Evolutionary conservation across 2,329 filamentous ascomycete species (phyloP).

Genomic region (Alternaria angustiovoidea): DNA sequence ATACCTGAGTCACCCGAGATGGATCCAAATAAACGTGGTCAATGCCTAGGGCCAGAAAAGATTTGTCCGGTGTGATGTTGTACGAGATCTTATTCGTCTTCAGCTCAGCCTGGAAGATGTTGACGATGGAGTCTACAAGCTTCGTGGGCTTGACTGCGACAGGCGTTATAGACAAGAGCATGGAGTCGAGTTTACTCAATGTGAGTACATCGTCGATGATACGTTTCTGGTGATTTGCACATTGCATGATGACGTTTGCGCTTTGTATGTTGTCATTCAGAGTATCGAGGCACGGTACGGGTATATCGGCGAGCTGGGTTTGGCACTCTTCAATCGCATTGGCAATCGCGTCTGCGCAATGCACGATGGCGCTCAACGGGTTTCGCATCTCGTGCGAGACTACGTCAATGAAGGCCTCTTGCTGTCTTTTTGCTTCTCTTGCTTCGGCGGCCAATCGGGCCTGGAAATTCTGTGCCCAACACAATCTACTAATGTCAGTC

Average conservation of each 20-base stretch:
- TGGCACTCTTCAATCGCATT: conserved; percentile 45
- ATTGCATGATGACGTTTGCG: conserved; percentile 56
- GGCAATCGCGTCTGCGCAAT: conserved; percentile 55
- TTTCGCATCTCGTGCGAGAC: conserved; percentile 58
- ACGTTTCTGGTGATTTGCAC: conserved; percentile 57
- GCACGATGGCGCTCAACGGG: conserved; percentile 55
- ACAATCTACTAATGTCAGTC: conserved; percentile 51
- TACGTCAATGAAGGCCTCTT: conserved; percentile 52
- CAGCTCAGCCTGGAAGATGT: conserved; percentile 52
- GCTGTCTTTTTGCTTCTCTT: conserved; percentile 50
- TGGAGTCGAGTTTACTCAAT: conserved; percentile 56
- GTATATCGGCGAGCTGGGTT: conserved; percentile 31
- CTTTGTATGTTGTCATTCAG: conserved; percentile 45
- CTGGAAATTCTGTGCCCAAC: conserved; percentile 52
- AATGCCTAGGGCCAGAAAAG: conserved; percentile 47
- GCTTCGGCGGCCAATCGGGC: conserved; percentile 49
- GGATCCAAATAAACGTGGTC: conserved; percentile 54
- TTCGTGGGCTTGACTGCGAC: conserved; percentile 49
- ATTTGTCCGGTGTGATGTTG: conserved; percentile 46
- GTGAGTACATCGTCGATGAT: conserved; percentile 60
- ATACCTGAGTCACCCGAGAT: conserved; percentile 68
- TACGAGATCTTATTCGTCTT: conserved; percentile 44
- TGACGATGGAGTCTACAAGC: conserved; percentile 47
- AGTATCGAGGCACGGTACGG: conserved; percentile 33
- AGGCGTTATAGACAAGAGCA: conserved; percentile 54